phyloP scores from a whole-genome alignment of 75 land plant species.

The Chamaecyparis obtusa region DNA sequence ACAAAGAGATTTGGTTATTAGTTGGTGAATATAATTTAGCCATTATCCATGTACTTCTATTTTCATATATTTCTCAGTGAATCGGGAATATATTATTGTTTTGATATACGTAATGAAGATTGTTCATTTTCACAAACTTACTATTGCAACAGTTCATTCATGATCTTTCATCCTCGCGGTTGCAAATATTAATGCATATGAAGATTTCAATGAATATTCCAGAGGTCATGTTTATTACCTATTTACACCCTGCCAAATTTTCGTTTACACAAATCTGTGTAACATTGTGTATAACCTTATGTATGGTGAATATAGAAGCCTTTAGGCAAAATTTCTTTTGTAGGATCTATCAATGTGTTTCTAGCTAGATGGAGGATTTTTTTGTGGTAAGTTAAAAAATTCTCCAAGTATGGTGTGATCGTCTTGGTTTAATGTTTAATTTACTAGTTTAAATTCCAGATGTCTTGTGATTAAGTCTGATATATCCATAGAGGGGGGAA shows the following conservation, averaged over 20 bases:
- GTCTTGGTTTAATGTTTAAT: background rate
- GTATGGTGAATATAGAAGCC: no score
- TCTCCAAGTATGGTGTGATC: background rate
- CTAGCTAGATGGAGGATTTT: background rate
- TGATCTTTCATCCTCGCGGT: background rate
- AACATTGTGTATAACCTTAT: background rate
- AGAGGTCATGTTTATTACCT: background rate
- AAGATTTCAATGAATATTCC: background rate
- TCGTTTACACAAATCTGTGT: background rate
- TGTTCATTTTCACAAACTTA: background rate
- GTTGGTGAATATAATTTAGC: background rate
- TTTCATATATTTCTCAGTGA: background rate
- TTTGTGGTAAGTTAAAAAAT: background rate
- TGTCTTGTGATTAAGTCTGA: background rate
- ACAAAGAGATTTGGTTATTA: background rate
- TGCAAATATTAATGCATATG: background rate
- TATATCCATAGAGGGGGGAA: background rate
- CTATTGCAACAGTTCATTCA: background rate
- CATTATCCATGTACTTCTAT: background rate
- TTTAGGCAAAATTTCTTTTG: background rate
- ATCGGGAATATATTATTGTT: background rate
- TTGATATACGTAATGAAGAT: background rate
- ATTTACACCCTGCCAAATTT: background rate
- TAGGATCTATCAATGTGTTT: no score
- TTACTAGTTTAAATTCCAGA: background rate